Evolutionary conservation across 2,329 filamentous ascomycete genomes (phyloP), one percentile per base, ranked within the genome.

Genomic region (Alternaria metachromatica): DNA sequence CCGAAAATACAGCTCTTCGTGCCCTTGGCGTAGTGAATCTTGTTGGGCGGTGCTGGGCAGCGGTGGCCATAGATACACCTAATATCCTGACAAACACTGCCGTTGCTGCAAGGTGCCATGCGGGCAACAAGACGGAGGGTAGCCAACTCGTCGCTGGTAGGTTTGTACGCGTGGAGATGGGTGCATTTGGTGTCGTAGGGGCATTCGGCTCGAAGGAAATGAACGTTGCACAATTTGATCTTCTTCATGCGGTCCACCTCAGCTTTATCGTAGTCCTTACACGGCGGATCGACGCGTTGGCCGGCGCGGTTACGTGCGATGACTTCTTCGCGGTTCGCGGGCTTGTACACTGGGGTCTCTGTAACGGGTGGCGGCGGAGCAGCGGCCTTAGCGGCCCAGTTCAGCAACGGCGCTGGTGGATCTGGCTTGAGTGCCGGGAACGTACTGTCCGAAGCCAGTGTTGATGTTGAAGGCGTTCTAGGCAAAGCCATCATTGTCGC

Each of bases 61-160:
- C 86, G 84, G 76, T 90, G 88, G 21, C 88, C 88, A 71, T 89
- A 89, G 55, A 89, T 89, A 77, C 88, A 90, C 62, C 85, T 85
- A 2, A 83, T 75, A 63, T 90, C 88, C 55, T 87, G 82, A 70
- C 88, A 90, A 13, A 82, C 82, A 54, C 84, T 82, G 11, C 87
- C 87, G 70, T 86, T 86, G 60, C 83, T 83, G 72, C 88, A 90
- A 23, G 87, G 87, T 4, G 87, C 88, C 86, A 89, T 88, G 55
- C 88, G 85, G 51, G 88, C 87, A 20, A 90, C 86, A 23, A 87
- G 84, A 25, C 83, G 83, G 58, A 90, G 77, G n/a, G 84, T 84
- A 20, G 82, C 80, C 54, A 85, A 74, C 70, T 90, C 87, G 30
- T 81, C 80, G 54, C 81, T 81, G n/a, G 80, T 85, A 37, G 88